Conservation (phyloP, 441 rosid species). For the Populus trichocarpa region DNA sequence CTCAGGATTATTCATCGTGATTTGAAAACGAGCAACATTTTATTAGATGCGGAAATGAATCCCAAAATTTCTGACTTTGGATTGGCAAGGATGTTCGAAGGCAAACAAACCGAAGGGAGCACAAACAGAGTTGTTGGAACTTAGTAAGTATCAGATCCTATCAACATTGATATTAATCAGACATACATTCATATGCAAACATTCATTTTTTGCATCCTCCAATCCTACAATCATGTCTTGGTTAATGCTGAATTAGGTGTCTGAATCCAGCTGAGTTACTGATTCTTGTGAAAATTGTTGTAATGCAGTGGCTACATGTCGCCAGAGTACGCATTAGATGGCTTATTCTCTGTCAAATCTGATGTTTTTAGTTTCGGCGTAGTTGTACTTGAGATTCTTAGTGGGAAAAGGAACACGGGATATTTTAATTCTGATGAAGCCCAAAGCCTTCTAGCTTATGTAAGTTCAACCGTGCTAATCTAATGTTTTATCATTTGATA, state of each 20-base stretch:
- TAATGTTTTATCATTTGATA: background rate
- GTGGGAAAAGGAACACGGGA: no score
- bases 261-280: background rate
- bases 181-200: background rate
- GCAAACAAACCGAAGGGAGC: conserved; percentile 50
- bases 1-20: conserved; percentile 29
- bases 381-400: no score
- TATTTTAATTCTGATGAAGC: conserved; percentile 26
- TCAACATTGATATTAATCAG: background rate
- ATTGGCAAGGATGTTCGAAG: conserved; percentile 65
- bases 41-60: conserved; percentile 71
- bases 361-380: conserved; percentile 59
- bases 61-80: conserved; percentile 87
- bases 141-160: conserved; percentile 36
- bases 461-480: conserved; percentile 17
- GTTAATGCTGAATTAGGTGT: background rate
- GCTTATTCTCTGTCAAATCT: no score
- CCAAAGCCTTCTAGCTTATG: conserved; percentile 49
- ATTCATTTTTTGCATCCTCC: background rate
- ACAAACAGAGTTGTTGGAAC: conserved; percentile 65
- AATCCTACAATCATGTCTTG: background rate
- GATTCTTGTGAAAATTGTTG: background rate
- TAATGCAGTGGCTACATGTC: no score
- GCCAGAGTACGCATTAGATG: no score
- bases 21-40: conserved; percentile 55